phyloP scores from a whole-genome alignment of 352 stramenopile genomes.

The Pythium sukuiense region DNA sequence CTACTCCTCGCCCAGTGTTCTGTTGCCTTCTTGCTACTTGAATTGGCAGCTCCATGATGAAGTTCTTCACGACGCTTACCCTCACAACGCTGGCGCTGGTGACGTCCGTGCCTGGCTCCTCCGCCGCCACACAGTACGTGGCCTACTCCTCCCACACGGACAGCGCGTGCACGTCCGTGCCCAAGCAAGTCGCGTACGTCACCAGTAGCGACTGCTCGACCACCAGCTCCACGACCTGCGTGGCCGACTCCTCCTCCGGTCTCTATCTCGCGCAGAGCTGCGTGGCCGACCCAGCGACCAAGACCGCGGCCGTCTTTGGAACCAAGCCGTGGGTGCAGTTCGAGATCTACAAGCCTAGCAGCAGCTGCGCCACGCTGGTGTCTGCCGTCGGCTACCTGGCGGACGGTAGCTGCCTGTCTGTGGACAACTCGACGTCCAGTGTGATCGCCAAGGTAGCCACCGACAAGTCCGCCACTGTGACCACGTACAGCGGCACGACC shows the following conservation, averaged over 20 bases:
- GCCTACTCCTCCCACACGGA: slow-evolving; percentile 21
- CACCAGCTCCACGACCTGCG: not conserved
- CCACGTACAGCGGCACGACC: slow-evolving; percentile 33
- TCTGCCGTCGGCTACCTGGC: slow-evolving; percentile 42
- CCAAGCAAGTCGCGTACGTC: slow-evolving; percentile 21
- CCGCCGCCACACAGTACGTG: slow-evolving; percentile 6
- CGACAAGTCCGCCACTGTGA: slow-evolving; percentile 36
- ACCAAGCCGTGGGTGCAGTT: slow-evolving; percentile 20
- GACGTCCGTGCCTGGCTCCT: not conserved
- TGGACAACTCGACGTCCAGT: slow-evolving; percentile 41
- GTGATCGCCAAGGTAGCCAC: slow-evolving; percentile 32
- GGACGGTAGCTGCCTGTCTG: slow-evolving; percentile 41
- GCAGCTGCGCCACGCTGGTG: slow-evolving; percentile 29
- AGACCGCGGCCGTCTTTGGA: slow-evolving; percentile 2
- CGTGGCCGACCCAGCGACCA: slow-evolving; percentile 2
- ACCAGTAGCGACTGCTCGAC: not conserved
- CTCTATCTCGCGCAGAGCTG: slow-evolving; percentile 12
- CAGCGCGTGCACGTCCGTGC: slow-evolving; percentile 9
- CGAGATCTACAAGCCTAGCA: slow-evolving; percentile 21
- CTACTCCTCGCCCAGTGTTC: too few species aligned
- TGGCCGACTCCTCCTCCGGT: not conserved
- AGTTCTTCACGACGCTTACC: not conserved
- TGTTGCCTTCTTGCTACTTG: too few species aligned
- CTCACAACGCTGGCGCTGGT: not conserved
- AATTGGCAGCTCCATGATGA: not conserved